phyloP scores from a whole-genome alignment of 2,329 filamentous ascomycete species.

The Aspergillus quadrilineatus region DNA sequence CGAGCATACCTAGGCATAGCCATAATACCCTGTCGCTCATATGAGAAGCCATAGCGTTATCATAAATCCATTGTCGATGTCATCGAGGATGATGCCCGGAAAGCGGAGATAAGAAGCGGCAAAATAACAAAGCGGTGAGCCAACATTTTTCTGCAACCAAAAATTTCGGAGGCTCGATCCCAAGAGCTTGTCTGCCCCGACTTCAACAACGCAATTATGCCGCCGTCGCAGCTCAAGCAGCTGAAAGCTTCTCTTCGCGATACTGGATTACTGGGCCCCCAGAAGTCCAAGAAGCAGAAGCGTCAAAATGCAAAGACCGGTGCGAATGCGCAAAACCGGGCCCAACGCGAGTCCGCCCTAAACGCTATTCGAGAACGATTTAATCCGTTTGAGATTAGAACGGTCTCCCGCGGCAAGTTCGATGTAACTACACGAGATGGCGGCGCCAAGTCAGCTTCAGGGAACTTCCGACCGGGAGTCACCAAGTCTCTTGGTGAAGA shows the following conservation, averaged over 20 bases:
- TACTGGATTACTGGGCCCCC: constrained; percentile 84
- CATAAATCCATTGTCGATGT: background rate
- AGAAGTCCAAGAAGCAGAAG: constrained; percentile 93
- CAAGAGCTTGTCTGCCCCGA: constrained; percentile 13
- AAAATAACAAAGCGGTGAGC: constrained; percentile 38
- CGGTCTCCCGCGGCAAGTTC: constrained; percentile 77
- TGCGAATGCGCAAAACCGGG: constrained; percentile 69
- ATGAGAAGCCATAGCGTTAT: constrained; percentile 35
- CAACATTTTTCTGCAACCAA: constrained; percentile 31
- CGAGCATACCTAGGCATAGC: constrained; percentile 37
- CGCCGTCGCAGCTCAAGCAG: constrained; percentile 93
- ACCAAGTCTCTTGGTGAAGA: constrained; percentile 86
- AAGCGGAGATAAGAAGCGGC: constrained; percentile 20
- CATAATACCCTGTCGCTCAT: constrained; percentile 39
- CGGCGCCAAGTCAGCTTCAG: constrained; percentile 48
- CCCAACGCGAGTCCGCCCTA: constrained; percentile 74
- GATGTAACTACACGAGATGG: constrained; percentile 69
- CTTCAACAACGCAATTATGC: constrained; percentile 59
- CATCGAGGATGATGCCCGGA: background rate
- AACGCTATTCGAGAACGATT: constrained; percentile 89
- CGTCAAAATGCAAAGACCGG: constrained; percentile 69
- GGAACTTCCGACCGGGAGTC: constrained; percentile 74
- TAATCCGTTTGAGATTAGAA: constrained; percentile 95
- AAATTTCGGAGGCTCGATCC: constrained; percentile 27
- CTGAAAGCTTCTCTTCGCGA: constrained; percentile 88